Evolutionary conservation across 2,329 filamentous ascomycete species (phyloP).

Genomic region (Colletotrichum cuscutae): DNA sequence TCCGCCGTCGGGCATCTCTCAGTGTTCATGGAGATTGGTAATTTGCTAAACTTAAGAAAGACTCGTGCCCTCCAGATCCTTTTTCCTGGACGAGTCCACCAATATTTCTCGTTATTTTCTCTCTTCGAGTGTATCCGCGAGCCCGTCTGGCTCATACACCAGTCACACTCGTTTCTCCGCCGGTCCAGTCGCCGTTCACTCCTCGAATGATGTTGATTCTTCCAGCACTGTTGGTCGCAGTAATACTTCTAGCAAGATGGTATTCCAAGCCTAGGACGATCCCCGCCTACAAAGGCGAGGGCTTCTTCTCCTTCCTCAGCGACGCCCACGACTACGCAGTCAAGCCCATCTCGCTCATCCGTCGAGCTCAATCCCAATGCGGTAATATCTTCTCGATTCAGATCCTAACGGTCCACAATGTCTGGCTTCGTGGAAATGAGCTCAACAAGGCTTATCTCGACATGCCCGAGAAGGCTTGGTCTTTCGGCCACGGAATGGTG

Average conservation of each 20-base stretch:
- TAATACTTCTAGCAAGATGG: conserved; percentile 14
- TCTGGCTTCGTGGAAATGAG: conserved; percentile 22
- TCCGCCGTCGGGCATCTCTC: background rate
- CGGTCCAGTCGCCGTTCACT: background rate
- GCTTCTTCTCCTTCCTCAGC: conserved; percentile 34
- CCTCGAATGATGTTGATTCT: background rate
- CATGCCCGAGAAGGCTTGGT: conserved; percentile 32
- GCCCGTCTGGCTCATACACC: background rate
- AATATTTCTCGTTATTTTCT: background rate
- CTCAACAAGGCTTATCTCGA: conserved; percentile 32
- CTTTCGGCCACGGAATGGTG: conserved; percentile 33
- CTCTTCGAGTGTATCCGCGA: background rate
- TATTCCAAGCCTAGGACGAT: conserved; percentile 22
- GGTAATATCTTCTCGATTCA: conserved; percentile 29
- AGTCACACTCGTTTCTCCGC: background rate
- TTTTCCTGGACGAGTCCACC: background rate
- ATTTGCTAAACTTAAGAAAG: background rate
- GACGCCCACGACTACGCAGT: conserved; percentile 9
- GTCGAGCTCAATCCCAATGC: conserved; percentile 14
- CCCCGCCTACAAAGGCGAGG: conserved; percentile 32
- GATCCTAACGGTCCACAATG: conserved; percentile 25
- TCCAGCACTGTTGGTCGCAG: background rate
- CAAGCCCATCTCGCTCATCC: conserved; percentile 22
- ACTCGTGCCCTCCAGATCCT: background rate
- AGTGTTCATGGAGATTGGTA: background rate